Percentiles rank a stretch among this genome's conserved stretches.
These are phyloP conservation scores for Phytophthora cactorum DNA, from an alignment of 352 stramenopile species.

Conservation along the genomic window DNA sequence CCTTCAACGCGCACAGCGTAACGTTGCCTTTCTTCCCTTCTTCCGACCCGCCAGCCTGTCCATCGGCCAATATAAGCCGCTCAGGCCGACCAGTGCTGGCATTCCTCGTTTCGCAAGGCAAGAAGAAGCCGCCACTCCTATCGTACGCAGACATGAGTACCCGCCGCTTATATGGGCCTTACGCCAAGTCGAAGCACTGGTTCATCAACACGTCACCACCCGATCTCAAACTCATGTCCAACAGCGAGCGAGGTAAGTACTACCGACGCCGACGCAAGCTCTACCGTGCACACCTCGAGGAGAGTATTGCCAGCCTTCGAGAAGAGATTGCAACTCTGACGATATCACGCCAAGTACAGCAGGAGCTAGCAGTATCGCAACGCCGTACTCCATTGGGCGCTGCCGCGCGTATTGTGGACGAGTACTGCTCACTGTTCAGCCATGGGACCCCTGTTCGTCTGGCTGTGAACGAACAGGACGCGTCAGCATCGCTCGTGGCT, in stretches of 20 bases:
- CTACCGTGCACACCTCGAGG: slow-evolving; percentile 47
- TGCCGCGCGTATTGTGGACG: slow-evolving; percentile 43
- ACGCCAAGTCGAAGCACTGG: not conserved
- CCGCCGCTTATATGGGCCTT: not conserved
- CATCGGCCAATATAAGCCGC: too few relatives aligned
- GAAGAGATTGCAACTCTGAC: slow-evolving; percentile 53
- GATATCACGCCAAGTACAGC: slow-evolving; percentile 39
- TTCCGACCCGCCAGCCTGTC: not conserved
- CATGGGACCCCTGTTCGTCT: slow-evolving; percentile 53
- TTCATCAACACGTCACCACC: not conserved
- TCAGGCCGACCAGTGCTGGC: too few relatives aligned
- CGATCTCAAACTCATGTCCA: slow-evolving; percentile 58
- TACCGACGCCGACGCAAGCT: slow-evolving; percentile 60
- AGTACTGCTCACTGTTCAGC: slow-evolving; percentile 63
- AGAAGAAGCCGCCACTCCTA: not conserved
- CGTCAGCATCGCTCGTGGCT: slow-evolving; percentile 26
- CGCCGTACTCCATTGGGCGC: slow-evolving; percentile 30
- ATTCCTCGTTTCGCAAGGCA: not conserved
- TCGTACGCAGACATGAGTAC: not conserved
- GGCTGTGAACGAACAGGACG: slow-evolving; percentile 31
- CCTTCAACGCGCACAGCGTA: not conserved
- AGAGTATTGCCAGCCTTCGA: slow-evolving; percentile 48
- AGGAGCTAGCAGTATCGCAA: slow-evolving; percentile 37
- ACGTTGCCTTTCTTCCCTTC: not conserved
- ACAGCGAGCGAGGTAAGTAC: slow-evolving; percentile 73